Percentiles rank a stretch among this genome's conserved stretches.
Conservation (phyloP, 306 rosid genomes). For the Lathyrus tuberosus region DNA sequence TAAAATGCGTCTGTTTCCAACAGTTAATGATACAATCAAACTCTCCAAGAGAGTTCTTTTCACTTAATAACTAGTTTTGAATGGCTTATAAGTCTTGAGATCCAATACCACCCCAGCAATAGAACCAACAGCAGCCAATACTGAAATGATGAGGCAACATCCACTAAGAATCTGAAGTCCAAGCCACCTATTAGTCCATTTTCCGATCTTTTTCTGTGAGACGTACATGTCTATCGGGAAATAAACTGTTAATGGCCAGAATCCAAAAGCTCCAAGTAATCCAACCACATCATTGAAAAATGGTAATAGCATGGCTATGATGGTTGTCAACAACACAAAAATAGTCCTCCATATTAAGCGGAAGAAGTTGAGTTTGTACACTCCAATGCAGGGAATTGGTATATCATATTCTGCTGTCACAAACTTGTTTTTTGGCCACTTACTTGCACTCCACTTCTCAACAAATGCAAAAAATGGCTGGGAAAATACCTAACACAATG, state of each 20-base stretch:
- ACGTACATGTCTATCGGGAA: conserved; percentile 81
- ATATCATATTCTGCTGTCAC: conserved; percentile 59
- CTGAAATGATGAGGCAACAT: conserved; percentile 54
- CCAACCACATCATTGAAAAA: conserved; percentile 87
- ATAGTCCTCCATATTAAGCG: conserved; percentile 67
- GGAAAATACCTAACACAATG: conserved; percentile 50
- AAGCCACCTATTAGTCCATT: conserved; percentile 61
- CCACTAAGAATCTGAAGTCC: conserved; percentile 61
- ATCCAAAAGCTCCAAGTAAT: conserved; percentile 76
- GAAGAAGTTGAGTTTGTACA: conserved; percentile 60
- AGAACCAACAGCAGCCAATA: conserved; percentile 72
- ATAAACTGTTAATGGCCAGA: conserved; percentile 78
- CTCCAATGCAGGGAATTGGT: conserved; percentile 53
- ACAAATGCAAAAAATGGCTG: conserved; percentile 80
- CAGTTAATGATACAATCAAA: not conserved
- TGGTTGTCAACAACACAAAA: conserved; percentile 62
- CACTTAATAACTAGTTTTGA: conserved; percentile 58
- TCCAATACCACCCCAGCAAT: conserved; percentile 71
- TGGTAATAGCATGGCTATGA: conserved; percentile 70
- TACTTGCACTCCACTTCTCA: conserved; percentile 63
- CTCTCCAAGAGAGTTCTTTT: not conserved
- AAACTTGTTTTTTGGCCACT: conserved; percentile 54
- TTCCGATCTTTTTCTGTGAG: conserved; percentile 57
- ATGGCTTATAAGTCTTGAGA: conserved; percentile 68
- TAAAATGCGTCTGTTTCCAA: not conserved